These are phyloP conservation scores for Aspergillus novoparasiticus DNA, from an alignment of 2,329 filamentous ascomycete species.

Conservation along the genomic window DNA sequence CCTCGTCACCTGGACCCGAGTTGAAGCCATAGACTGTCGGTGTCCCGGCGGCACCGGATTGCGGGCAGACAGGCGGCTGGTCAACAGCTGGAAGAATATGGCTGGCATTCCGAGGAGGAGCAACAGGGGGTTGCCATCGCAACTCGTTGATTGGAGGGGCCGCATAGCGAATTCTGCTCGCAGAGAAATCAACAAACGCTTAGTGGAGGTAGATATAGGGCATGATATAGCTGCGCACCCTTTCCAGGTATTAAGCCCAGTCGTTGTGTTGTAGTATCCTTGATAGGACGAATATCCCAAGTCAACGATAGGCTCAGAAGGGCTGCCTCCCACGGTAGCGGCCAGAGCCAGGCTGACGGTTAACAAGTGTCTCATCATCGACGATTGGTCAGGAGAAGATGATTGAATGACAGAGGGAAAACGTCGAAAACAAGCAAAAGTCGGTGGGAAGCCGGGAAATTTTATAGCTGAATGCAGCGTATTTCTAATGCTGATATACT, in stretches of 20 bases:
- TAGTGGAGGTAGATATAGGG: not conserved
- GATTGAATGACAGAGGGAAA: not conserved
- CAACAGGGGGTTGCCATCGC: slow-evolving; percentile 7
- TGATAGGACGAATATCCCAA: not conserved
- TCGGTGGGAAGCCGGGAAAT: not conserved
- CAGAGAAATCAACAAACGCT: not conserved
- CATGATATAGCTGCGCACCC: not conserved
- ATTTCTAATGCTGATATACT: not conserved
- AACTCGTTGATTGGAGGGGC: slow-evolving; percentile 5
- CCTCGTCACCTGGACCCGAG: not conserved
- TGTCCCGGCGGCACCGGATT: not conserved
- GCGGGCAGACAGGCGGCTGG: slow-evolving; percentile 2
- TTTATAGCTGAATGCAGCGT: not conserved
- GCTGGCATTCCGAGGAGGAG: not conserved
- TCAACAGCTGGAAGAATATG: slow-evolving; percentile 3
- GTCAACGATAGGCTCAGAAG: not conserved
- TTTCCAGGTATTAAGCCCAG: not conserved
- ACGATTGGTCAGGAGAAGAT: not conserved
- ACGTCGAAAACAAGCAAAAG: not conserved
- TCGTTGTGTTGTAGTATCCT: not conserved
- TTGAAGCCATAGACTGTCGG: not conserved
- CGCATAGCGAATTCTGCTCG: slow-evolving; percentile 4
- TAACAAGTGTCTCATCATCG: not conserved
- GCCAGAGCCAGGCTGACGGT: not conserved
- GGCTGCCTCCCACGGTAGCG: not conserved